Evolutionary conservation across 2,329 filamentous ascomycete species (phyloP).

Genomic region (Fusarium abutilonis): DNA sequence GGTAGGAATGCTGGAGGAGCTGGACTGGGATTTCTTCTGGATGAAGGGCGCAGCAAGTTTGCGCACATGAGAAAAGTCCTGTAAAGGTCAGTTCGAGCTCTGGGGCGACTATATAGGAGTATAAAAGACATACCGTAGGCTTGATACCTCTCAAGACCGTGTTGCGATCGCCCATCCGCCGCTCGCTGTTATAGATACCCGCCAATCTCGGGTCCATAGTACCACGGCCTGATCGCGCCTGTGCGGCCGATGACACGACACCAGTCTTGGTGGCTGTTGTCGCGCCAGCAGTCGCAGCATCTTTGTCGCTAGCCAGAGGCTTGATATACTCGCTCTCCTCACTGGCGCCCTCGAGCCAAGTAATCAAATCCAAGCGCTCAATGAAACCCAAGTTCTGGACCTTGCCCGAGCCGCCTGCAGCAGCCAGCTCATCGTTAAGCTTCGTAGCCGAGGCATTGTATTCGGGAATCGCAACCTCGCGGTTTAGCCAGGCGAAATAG

Average conservation of each 20-base stretch:
- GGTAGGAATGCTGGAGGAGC: slow-evolving; percentile 51
- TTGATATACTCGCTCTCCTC: slow-evolving; percentile 95
- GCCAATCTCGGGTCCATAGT: slow-evolving; percentile 81
- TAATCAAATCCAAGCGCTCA: slow-evolving; percentile 89
- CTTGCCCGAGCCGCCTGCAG: slow-evolving; percentile 68
- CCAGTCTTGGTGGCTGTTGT: slow-evolving; percentile 53
- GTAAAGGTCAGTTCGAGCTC: slow-evolving; percentile 16
- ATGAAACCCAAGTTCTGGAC: slow-evolving; percentile 93
- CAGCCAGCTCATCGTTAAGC: slow-evolving; percentile 80
- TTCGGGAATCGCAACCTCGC: slow-evolving; percentile 87
- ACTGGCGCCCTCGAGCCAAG: slow-evolving; percentile 89
- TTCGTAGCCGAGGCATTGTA: slow-evolving; percentile 87
- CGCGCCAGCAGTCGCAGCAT: slow-evolving; percentile 54
- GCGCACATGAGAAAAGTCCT: slow-evolving; percentile 95
- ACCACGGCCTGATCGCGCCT: slow-evolving; percentile 68
- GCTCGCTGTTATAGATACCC: slow-evolving; percentile 91
- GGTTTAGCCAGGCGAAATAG: slow-evolving; percentile 96
- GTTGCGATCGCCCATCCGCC: slow-evolving; percentile 93
- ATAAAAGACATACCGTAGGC: slow-evolving; percentile 72
- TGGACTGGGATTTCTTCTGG: slow-evolving; percentile 63
- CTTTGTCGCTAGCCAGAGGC: slow-evolving; percentile 73
- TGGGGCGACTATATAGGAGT: neutral
- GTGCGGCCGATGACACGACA: slow-evolving; percentile 55
- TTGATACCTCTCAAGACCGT: slow-evolving; percentile 87
- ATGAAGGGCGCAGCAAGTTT: slow-evolving; percentile 85